Evolutionary conservation across 2,329 filamentous ascomycete species (phyloP).

Genomic region (Canariomyces notabilis): DNA sequence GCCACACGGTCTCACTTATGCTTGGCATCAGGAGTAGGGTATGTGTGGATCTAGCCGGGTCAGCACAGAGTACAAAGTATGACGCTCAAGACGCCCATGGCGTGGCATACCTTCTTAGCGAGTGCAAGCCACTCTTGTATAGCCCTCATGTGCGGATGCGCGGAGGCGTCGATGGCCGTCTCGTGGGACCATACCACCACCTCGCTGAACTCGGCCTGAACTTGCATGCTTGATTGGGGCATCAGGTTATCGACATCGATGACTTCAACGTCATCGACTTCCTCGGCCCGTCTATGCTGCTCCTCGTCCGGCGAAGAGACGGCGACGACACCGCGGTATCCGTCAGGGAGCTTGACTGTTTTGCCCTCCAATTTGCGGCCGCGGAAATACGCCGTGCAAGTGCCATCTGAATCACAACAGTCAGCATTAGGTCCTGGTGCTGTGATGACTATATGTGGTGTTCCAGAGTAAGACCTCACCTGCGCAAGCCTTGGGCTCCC

Average conservation of each 20-base stretch:
- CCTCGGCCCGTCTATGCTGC: conserved; percentile 14
- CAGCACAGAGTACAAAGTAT: too few relatives aligned
- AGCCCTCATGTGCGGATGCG: conserved; percentile 54
- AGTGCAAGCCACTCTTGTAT: conserved; percentile 25
- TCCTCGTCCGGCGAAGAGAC: conserved; percentile 35
- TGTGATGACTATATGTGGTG: not conserved
- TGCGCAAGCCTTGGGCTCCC: conserved; percentile 49
- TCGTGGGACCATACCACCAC: conserved; percentile 86
- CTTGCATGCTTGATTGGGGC: conserved; percentile 50
- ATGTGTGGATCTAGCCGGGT: conserved; percentile 18
- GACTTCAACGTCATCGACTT: conserved; percentile 37
- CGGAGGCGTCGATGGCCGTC: conserved; percentile 50
- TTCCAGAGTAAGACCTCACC: conserved; percentile 15
- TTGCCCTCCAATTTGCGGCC: conserved; percentile 74
- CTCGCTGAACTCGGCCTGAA: conserved; percentile 65
- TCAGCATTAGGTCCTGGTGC: not conserved
- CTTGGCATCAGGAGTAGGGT: not conserved
- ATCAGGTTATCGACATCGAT: conserved; percentile 42
- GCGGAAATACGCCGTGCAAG: conserved; percentile 63
- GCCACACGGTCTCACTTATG: too few relatives aligned
- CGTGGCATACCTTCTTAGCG: conserved; percentile 19
- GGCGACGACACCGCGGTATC: conserved; percentile 63
- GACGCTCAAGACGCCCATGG: not conserved
- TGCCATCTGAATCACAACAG: conserved; percentile 38
- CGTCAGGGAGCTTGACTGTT: conserved; percentile 60